These are phyloP conservation scores for Ophiostoma himal-ulmi DNA, from an alignment of 2,329 filamentous ascomycete genomes.

Conservation along the genomic window DNA sequence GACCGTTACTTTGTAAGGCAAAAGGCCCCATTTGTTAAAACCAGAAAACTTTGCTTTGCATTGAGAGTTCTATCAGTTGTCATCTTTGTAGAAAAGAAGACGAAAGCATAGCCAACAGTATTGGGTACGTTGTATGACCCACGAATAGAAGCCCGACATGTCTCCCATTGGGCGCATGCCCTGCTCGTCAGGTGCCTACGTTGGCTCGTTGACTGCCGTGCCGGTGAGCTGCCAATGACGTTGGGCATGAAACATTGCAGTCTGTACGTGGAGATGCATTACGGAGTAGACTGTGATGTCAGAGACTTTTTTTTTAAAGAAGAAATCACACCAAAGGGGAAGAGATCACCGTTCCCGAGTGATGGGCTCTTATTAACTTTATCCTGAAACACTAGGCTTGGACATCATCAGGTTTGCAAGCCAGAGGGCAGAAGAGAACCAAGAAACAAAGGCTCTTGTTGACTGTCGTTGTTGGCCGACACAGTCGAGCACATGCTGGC, in stretches of 20 bases:
- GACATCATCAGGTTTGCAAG: conserved; percentile 6
- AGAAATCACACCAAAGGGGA: neutral
- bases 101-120: neutral
- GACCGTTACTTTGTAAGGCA: neutral
- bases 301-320: neutral
- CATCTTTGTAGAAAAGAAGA: neutral
- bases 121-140: neutral
- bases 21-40: neutral
- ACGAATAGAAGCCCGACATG: neutral
- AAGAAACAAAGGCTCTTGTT: neutral
- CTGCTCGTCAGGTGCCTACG: conserved; percentile 11
- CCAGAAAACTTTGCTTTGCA: too few species aligned
- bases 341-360: neutral
- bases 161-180: conserved; percentile 10
- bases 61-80: neutral
- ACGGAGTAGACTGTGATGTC: neutral
- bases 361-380: conserved; percentile 5
- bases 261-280: neutral
- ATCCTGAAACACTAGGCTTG: conserved; percentile 8
- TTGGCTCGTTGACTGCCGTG: neutral
- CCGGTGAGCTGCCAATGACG: conserved; percentile 11
- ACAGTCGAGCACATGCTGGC: neutral
- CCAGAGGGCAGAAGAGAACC: neutral
- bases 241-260: neutral
- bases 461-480: neutral